Evolutionary conservation across 768 basidiomycete species (phyloP).

Genomic region (Podaxis sp.): DNA sequence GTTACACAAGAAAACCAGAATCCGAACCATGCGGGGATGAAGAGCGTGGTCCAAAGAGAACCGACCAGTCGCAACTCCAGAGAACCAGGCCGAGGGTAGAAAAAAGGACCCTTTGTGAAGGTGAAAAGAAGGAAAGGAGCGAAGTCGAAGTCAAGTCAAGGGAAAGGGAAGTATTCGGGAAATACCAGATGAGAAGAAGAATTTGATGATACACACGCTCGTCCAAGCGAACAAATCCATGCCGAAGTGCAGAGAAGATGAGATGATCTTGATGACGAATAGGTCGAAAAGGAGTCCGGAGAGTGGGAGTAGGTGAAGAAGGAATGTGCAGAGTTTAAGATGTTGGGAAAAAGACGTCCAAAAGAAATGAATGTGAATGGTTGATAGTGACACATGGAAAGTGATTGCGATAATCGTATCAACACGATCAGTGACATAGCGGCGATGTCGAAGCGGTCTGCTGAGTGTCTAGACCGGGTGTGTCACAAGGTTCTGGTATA

Average conservation of each 20-base stretch:
- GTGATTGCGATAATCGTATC: not conserved
- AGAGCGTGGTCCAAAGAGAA: slow-evolving; percentile 13
- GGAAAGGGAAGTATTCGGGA: not conserved
- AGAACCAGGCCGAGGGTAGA: slow-evolving; percentile 4
- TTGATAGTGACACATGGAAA: not conserved
- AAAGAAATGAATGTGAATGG: not conserved
- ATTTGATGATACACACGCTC: slow-evolving; percentile 32
- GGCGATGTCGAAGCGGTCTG: not conserved
- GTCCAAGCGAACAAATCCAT: slow-evolving; percentile 36
- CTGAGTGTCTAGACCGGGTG: not conserved
- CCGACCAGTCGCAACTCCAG: slow-evolving; percentile 15
- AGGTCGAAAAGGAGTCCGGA: slow-evolving; percentile 1
- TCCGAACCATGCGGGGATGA: slow-evolving; percentile 7
- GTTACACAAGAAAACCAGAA: slow-evolving; percentile 10
- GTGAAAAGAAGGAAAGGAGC: slow-evolving; percentile 1
- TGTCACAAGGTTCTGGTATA: not conserved
- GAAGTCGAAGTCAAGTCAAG: slow-evolving; percentile 1
- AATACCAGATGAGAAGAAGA: slow-evolving; percentile 5
- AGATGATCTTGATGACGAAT: slow-evolving; percentile 4
- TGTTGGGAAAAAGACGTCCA: not conserved
- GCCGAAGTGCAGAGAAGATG: slow-evolving; percentile 4
- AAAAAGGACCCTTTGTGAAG: not conserved
- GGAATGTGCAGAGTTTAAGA: not conserved
- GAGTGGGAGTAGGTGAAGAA: slow-evolving; percentile 3
- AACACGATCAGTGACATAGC: not conserved